Evolutionary conservation across 768 basidiomycete genomes (phyloP), one percentile per base, ranked within the genome.

Genomic region (Fomitopsis serialis): DNA sequence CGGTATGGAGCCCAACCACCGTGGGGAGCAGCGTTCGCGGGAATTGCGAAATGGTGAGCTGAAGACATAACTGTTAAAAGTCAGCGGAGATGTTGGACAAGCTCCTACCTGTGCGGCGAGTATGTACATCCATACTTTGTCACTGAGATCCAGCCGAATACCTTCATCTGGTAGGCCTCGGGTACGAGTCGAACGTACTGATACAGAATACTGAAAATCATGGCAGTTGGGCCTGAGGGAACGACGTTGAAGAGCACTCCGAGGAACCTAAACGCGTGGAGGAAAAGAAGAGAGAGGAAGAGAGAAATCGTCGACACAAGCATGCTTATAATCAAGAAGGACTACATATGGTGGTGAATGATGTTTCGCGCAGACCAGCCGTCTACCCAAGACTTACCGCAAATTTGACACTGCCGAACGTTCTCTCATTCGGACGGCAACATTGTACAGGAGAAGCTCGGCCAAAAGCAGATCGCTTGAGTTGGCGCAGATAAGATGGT

Each of bases 381-480:
- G n/a, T 11, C 6, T 11, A 6, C 11, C 21, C 21, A 50, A 5
- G 42, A 67, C 84, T 68, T 58, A 93, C 92, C 27, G 90, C 91
- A 70, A 80, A 97, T 68, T 97, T 97, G 53, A 87, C 69, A 51
- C 85, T 85, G 11, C 95, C 94, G 63, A 92, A 97, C 40, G 83
- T 81, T 50, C 95, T 80, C 63, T 98, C 95, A 96, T 76, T 23
- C 78, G 78, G 1, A 90, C 66, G 2, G 79, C 82, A 19, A 82
- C 74, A 62, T 83, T 82, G 70, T 85, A 94, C 1, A 96, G 69
- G 4, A 93, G 54, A 23, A 96, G 59, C 55, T 87, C 82, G 0
- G 81, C 83, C 42, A 97, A 66, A 53, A 97, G 78, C 32, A 98
- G 76, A 62, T 96, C 92, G 51, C 88, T 88, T 0, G 92, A 96